Conservation (phyloP, 2,329 filamentous ascomycete species). For the Westerdykella sp. region DNA sequence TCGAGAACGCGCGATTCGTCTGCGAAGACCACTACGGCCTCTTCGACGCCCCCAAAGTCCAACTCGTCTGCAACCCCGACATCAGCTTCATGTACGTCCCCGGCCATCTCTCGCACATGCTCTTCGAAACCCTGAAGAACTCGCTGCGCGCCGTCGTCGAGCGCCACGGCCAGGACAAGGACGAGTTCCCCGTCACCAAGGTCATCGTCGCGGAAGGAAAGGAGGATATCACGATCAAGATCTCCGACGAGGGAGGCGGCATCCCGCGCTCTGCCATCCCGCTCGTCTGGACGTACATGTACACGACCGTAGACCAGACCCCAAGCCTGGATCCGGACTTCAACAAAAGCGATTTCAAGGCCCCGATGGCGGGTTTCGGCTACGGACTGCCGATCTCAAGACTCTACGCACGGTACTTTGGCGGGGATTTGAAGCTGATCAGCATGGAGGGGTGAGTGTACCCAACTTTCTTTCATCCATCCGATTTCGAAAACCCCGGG, state of each 20-base stretch:
- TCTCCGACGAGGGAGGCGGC: constrained; percentile 92
- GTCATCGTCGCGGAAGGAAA: constrained; percentile 96
- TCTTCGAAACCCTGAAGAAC: constrained; percentile 99
- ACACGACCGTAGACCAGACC: constrained; percentile 94
- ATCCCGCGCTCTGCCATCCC: constrained; percentile 91
- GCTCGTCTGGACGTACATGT: constrained; percentile 99
- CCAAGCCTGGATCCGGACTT: constrained; percentile 95
- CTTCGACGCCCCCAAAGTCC: constrained; percentile 93
- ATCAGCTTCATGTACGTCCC: constrained; percentile 99
- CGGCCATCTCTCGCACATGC: constrained; percentile 97
- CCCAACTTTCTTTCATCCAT: too few species aligned
- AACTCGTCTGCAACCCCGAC: constrained; percentile 89
- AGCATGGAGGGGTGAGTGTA: constrained; percentile 98
- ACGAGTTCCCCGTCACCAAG: constrained; percentile 93
- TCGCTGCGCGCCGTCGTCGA: constrained; percentile 95
- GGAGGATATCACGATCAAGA: constrained; percentile 98
- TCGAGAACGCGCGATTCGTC: constrained; percentile 97
- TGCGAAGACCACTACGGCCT: constrained; percentile 98
- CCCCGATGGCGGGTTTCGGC: constrained; percentile 98
- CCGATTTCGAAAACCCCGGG: too few species aligned
- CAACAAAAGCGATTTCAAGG: constrained; percentile 98
- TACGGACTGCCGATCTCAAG: constrained; percentile 92
- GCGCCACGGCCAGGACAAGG: constrained; percentile 87
- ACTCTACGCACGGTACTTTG: constrained; percentile 94
- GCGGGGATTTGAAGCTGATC: constrained; percentile 92